Conservation (phyloP, 2,329 filamentous ascomycete species). For the Fonsecaea pedrosoi region DNA sequence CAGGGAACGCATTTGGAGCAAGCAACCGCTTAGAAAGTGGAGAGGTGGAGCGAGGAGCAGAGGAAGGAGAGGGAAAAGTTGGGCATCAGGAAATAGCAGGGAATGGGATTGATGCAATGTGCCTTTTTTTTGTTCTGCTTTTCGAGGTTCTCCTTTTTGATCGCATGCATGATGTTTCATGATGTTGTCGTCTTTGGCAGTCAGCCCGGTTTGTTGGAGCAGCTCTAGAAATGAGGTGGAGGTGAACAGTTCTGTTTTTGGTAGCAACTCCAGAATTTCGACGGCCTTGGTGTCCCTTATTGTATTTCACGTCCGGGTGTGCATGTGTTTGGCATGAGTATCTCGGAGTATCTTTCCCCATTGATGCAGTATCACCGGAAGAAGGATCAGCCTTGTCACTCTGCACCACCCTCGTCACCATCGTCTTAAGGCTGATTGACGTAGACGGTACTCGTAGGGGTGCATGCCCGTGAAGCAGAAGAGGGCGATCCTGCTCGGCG, state of each 20-base stretch:
- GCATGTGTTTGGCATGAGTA: neutral
- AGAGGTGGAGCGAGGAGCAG: conserved; percentile 27
- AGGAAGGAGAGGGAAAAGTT: conserved; percentile 18
- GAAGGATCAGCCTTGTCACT: conserved; percentile 9
- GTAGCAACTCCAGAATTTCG: conserved; percentile 17
- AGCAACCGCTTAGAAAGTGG: conserved; percentile 38
- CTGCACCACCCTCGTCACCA: neutral
- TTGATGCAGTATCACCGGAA: conserved; percentile 1
- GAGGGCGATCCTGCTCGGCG: conserved; percentile 1
- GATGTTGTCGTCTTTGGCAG: conserved; percentile 13
- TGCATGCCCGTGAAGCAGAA: conserved; percentile 1
- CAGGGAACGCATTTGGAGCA: conserved; percentile 37
- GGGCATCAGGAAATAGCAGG: conserved; percentile 14
- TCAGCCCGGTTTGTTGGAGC: neutral
- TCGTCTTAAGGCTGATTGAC: neutral
- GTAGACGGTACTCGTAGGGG: neutral
- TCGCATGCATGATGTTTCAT: conserved; percentile 19
- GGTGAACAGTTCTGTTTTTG: conserved; percentile 13
- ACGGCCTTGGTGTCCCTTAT: neutral
- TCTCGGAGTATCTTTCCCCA: neutral
- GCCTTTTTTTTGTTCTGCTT: neutral
- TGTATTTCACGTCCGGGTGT: neutral
- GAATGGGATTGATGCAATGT: neutral
- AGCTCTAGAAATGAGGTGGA: conserved; percentile 9
- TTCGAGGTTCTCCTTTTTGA: neutral